Evolutionary conservation across 441 rosid genomes (phyloP), one percentile per base, ranked within the genome.

Genomic region (Erodium moschatum): DNA sequence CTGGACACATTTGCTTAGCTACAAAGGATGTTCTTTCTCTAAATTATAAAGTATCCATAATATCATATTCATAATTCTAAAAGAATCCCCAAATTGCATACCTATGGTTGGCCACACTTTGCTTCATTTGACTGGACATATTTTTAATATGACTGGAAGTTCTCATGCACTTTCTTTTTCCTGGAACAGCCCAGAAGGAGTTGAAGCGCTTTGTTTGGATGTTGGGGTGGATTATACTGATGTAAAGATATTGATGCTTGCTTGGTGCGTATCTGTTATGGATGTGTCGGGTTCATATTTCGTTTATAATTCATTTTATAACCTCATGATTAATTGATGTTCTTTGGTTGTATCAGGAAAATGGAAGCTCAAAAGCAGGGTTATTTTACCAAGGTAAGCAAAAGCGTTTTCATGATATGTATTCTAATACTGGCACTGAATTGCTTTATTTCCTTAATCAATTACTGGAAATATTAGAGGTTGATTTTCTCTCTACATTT

Each of bases 141-240:
- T 68, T 64, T 42, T 65, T 48, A 38, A 46, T 33, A n/a, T 68
- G 15, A 44, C 64, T 62, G 13, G 15, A 20, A 48, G 5, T 58
- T 16, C 13, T 38, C 16, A 24, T 9, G 29, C 58, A 0, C 6
- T 65, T 35, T 74, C 64, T 21, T 73, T 6, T 79, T 33, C 4
- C 64, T 78, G 66, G 82, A 73, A 62, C 81, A 85, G 87, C 67
- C 89, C 87, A 5, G 86, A 82, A 69, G 87, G 87, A 76, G 76
- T 85, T 52, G 84, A 81, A 77, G 69, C 76, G 18, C 80, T 84
- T 20, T 82, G 87, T 74, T 67, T 81, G 18, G 86, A 85, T 65
- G 71, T 85, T 72, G 76, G 69, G 44, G 81, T 85, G 66, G 78
- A 79, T 60, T 70, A 76, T 67, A 79, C 85, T 68, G 84, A 85